Base-by-base conservation (phyloP, 495 filamentous ascomycete species). In the Penicillium goetzii region DNA sequence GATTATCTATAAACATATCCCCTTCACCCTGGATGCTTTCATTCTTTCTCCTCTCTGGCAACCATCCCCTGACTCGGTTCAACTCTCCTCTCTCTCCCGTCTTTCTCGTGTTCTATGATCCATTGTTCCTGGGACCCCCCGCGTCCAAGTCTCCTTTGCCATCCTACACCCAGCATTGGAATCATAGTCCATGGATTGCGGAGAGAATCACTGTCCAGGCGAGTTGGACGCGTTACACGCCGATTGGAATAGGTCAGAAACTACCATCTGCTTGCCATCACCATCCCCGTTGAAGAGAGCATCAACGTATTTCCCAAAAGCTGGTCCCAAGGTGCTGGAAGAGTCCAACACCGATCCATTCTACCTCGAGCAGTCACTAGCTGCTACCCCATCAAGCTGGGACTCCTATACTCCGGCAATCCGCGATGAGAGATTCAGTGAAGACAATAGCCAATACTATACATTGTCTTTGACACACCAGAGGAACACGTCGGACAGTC, bases 271-370 rank as follows among this genome's bases (percentile, higher is more conserved):
- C 58, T 62, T 74, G 45, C 76, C 77, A 10, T 69, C 72, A 12
- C 67, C 73, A 4, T 76, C 74, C 2, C 74, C 74, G 1, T 47
- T 60, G n/a, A 77, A 74, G 62, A 70, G 72, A 45, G 68, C 61
- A n/a, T 79, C 78, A 1, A 76, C 72, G 28, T 80, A 78, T 53
- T 72, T 74, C 47, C 76, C 78, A 0, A 62, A 67, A 43, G 67
- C 65, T 4, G 73, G 72, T 0, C 60, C 67, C 0, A 72, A 73
- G 52, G 72, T 67, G 4, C 41, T 75, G 3, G 78, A 81, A 61
- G 78, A 82, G 12, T 71, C 78, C 25, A 79, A 80, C 49, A 70
- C 68, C 15, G 79, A 81, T 59, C 79, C 79, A 3, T 82, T 82
- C 65, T 82, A 82, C 55, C 75, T 82, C 19, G 79, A 82, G 55